Conservation (phyloP, 805 yeast species). For the Saturnispora sekii region DNA sequence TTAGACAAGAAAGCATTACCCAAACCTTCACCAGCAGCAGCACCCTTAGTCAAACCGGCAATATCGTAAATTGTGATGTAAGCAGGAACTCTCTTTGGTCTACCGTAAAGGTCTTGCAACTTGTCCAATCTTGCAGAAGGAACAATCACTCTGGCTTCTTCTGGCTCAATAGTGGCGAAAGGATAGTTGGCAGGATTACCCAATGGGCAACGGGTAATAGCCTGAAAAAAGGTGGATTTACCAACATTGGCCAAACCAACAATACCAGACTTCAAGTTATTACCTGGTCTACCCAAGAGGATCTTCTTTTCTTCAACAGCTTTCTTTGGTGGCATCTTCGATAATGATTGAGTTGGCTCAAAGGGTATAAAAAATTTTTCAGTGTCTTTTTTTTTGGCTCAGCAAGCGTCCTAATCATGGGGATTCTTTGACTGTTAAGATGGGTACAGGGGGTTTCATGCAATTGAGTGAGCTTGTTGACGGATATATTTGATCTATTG, state of each 20-base stretch:
- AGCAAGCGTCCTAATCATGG: too few relatives aligned
- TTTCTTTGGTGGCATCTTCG: constrained; percentile 32
- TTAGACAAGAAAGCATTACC: constrained; percentile 96
- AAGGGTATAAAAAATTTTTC: neutral
- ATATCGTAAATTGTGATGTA: constrained; percentile 89
- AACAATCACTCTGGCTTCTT: constrained; percentile 92
- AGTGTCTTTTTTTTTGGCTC: too few relatives aligned
- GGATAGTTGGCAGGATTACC: constrained; percentile 98
- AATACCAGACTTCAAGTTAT: constrained; percentile 56
- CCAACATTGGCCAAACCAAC: constrained; percentile 96
- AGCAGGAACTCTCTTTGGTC: constrained; percentile 85
- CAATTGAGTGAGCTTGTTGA: too few relatives aligned
- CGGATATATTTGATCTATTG: too few relatives aligned
- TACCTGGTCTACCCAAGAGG: constrained; percentile 33
- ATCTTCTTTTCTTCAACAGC: constrained; percentile 30
- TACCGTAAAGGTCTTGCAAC: constrained; percentile 63
- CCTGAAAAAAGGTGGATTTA: constrained; percentile 95
- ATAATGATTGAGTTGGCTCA: neutral
- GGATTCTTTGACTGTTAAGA: too few relatives aligned
- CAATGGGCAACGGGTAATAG: constrained; percentile 82
- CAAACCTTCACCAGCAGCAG: constrained; percentile 92
- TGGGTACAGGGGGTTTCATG: too few relatives aligned
- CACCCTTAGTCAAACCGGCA: constrained; percentile 97
- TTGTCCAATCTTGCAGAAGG: constrained; percentile 84
- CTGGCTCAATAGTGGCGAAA: constrained; percentile 96